These are phyloP conservation scores for Psilocybe cyanescens DNA, from an alignment of 768 basidiomycete genomes.

Conservation along the genomic window DNA sequence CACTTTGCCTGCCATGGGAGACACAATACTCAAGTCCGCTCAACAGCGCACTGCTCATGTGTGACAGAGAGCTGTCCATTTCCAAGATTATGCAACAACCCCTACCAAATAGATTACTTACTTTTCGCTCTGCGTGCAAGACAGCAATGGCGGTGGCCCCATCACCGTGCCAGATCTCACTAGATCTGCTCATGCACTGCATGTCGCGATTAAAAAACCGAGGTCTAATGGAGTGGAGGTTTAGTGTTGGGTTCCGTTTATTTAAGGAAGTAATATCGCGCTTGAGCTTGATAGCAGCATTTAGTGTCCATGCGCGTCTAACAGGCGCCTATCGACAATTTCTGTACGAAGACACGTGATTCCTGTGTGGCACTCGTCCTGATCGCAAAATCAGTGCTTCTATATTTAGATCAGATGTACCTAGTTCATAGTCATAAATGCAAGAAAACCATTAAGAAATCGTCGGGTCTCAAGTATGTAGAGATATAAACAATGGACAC, in stretches of 20 bases:
- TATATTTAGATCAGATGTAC: too few species aligned
- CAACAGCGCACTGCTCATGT: constrained; percentile 24
- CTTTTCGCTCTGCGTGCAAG: constrained; percentile 36
- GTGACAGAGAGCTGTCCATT: constrained; percentile 18
- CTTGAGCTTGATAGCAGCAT: too few species aligned
- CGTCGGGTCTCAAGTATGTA: too few species aligned
- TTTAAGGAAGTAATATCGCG: constrained; percentile 8
- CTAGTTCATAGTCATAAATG: too few species aligned
- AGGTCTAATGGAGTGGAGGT: background rate
- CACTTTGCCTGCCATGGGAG: constrained; percentile 37
- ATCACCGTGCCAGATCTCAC: background rate
- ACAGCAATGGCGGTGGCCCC: constrained; percentile 25
- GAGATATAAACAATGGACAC: too few species aligned
- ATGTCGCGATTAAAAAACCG: background rate
- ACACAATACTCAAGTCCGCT: constrained; percentile 29
- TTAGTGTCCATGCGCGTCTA: too few species aligned
- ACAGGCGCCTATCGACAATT: too few species aligned
- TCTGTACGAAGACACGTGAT: too few species aligned
- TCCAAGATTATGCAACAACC: constrained; percentile 25
- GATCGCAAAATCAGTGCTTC: too few species aligned
- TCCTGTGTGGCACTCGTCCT: too few species aligned
- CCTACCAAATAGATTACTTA: constrained; percentile 21
- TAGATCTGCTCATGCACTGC: constrained; percentile 7
- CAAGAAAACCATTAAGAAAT: too few species aligned
- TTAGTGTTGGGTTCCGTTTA: constrained; percentile 25